Evolutionary conservation across 306 rosid species (phyloP), one percentile per base, ranked within the genome.

Genomic region (Citrullus mucosospermus): DNA sequence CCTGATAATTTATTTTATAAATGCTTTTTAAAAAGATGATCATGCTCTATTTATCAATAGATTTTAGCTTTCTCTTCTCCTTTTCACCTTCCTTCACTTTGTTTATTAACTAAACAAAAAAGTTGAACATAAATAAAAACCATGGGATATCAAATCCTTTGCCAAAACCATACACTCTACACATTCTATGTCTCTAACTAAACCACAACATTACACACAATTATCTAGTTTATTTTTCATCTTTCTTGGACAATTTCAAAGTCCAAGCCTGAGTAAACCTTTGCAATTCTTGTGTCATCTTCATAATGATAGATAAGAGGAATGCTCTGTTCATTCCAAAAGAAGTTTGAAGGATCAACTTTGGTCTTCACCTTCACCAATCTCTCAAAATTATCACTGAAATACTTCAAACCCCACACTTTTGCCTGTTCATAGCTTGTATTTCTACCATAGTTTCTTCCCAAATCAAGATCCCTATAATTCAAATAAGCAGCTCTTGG

Each of bases 401-500:
- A 85, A 30, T 85, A 85, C 74, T 61, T 85, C 14, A 62, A 32
- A 4, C 88, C 88, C 81, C 79, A 85, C 2, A 78, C 78, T 76
- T 84, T 84, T 18, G 91, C 93, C 17, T 88, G 20, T 15, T 81
- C 82, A 46, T 78, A 82, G 34, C 82, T 46, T 15, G 25, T 51
- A 51, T 70, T 59, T 60, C 82, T 83, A 44, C 51, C 43, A 38
- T 80, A 81, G 77, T 89, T 93, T 59, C 83, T 82, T 50, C 97
- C 93, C 83, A 89, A 57, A 61, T 93, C 98, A 2, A 91, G 91
- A 71, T 93, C 96, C 28, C 93, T 85, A 15, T 90, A 89, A 15
- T 91, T 93, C 84, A 93, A 85, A 53, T 88, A 93, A 13, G 95
- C 90, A 14, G 79, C 83, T 81, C 97, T 93, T 8, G 97, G 97